phyloP scores from a whole-genome alignment of 805 yeast genomes.

The Metschnikowia santaceciliae region DNA sequence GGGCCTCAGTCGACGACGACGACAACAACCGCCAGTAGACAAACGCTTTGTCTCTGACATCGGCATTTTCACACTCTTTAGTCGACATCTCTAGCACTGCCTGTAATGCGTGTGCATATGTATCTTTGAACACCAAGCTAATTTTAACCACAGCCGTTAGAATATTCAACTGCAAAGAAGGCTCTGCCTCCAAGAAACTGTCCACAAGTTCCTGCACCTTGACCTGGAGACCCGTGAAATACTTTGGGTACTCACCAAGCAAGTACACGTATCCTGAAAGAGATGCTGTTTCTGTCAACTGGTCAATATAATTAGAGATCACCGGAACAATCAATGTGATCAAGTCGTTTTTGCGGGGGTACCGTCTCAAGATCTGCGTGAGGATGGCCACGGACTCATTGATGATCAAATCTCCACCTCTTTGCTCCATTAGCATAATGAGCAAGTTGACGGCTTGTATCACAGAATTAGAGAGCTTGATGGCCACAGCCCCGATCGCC shows the following conservation, averaged over 20 bases:
- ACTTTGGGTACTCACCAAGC: slow-evolving; percentile 64
- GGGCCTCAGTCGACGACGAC: slow-evolving; percentile 33
- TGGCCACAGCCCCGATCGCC: slow-evolving; percentile 70
- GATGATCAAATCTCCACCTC: slow-evolving; percentile 56
- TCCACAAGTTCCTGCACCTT: slow-evolving; percentile 46
- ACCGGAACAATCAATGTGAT: slow-evolving; percentile 54
- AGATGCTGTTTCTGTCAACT: slow-evolving; percentile 47
- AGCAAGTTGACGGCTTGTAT: slow-evolving; percentile 59
- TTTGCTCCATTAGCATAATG: slow-evolving; percentile 53
- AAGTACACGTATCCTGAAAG: slow-evolving; percentile 64
- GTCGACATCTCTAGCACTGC: slow-evolving; percentile 60
- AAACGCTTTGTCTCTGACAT: slow-evolving; percentile 76
- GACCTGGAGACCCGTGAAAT: slow-evolving; percentile 50
- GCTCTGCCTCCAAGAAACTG: slow-evolving; percentile 55
- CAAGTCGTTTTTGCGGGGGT: slow-evolving; percentile 49
- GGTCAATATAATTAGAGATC: slow-evolving; percentile 45
- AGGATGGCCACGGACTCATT: slow-evolving; percentile 61
- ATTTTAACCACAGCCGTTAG: slow-evolving; percentile 63
- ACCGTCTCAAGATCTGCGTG: slow-evolving; percentile 64
- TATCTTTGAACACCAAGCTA: slow-evolving; percentile 23
- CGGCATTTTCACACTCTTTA: slow-evolving; percentile 63
- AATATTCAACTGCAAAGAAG: slow-evolving; percentile 55
- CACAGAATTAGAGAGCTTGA: slow-evolving; percentile 51
- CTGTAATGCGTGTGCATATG: slow-evolving; percentile 47
- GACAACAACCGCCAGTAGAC: slow-evolving; percentile 77